Conservation (phyloP, 2,329 filamentous ascomycete species). For the Hymenoscyphus occultus region DNA sequence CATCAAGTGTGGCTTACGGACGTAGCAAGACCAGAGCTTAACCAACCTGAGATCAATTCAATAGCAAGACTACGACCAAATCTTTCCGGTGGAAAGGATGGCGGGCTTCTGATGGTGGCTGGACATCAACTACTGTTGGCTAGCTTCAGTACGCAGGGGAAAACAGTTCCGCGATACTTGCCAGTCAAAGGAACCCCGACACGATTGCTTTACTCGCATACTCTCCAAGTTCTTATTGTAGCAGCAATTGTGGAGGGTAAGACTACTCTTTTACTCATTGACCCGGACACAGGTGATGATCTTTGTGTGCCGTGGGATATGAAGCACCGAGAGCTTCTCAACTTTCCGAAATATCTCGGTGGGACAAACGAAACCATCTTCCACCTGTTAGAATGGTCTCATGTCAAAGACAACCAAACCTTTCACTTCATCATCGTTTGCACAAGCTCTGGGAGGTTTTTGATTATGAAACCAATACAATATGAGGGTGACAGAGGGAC, state of each 20-base stretch:
- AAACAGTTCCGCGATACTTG: slow-evolving; percentile 50
- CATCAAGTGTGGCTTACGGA: slow-evolving; percentile 52
- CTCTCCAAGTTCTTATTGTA: slow-evolving; percentile 52
- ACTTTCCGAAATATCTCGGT: slow-evolving; percentile 41
- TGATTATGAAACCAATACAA: slow-evolving; percentile 50
- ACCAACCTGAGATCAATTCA: slow-evolving; percentile 48
- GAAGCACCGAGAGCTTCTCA: slow-evolving; percentile 40
- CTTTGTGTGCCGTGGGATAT: slow-evolving; percentile 46
- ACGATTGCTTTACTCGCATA: slow-evolving; percentile 53
- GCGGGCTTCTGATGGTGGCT: slow-evolving; percentile 47
- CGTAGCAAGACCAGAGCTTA: slow-evolving; percentile 44
- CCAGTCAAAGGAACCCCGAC: slow-evolving; percentile 39
- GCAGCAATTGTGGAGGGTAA: slow-evolving; percentile 44
- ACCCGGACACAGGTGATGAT: slow-evolving; percentile 52
- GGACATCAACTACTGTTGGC: slow-evolving; percentile 51
- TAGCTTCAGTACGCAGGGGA: slow-evolving; percentile 46
- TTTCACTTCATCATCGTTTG: slow-evolving; percentile 64
- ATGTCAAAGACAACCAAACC: slow-evolving; percentile 51
- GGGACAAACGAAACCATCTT: slow-evolving; percentile 57
- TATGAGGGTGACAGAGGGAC: slow-evolving; percentile 16
- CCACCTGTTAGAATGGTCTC: slow-evolving; percentile 62
- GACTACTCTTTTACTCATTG: slow-evolving; percentile 54
- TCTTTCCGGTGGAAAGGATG: slow-evolving; percentile 18
- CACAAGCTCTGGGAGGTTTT: slow-evolving; percentile 51
- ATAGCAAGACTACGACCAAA: slow-evolving; percentile 44